Conservation (phyloP, 192 early-diverging fungal species). For the Backusella westeae region DNA sequence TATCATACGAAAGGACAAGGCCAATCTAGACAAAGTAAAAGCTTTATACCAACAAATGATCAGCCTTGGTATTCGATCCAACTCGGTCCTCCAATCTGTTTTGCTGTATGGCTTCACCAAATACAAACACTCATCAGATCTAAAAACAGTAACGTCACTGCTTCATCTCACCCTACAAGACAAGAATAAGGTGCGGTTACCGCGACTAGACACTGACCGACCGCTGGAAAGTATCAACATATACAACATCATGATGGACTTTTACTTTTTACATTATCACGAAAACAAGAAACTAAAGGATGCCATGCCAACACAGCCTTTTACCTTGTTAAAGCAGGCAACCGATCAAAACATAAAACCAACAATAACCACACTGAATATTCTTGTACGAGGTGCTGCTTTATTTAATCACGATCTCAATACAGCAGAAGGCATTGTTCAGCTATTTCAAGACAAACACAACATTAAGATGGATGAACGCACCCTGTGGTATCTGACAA, state of each 20-base stretch:
- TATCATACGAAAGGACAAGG: conserved; percentile 10
- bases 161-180: conserved; percentile 12
- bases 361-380: conserved; percentile 22
- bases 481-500: conserved; percentile 24
- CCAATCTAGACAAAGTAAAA: background rate
- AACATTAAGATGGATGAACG: conserved; percentile 19
- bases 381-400: conserved; percentile 24
- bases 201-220: background rate
- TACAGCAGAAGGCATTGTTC: conserved; percentile 21
- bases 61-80: conserved; percentile 6
- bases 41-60: conserved; percentile 17
- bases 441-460: background rate
- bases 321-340: conserved; percentile 15
- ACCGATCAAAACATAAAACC: background rate
- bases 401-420: conserved; percentile 23
- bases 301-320: conserved; percentile 12
- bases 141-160: background rate
- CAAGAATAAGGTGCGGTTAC: background rate
- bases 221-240: background rate
- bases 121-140: background rate
- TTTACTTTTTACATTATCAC: conserved; percentile 25
- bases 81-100: conserved; percentile 13
- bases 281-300: background rate
- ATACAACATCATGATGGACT: conserved; percentile 34
- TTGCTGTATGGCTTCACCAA: conserved; percentile 26